phyloP scores from a whole-genome alignment of 768 basidiomycete genomes.

The Hygrophorus pudorinus region DNA sequence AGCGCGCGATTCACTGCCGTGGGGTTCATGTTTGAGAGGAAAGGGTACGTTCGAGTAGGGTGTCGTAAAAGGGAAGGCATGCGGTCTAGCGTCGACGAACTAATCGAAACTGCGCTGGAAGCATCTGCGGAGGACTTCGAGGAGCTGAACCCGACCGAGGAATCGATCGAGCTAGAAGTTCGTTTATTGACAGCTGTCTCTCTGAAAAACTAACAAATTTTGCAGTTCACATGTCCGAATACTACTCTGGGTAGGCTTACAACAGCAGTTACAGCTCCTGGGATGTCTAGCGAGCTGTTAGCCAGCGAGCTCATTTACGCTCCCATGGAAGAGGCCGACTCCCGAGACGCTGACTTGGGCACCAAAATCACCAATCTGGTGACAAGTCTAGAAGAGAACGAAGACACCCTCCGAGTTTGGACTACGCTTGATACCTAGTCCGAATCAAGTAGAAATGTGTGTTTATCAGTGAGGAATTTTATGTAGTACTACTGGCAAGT shows the following conservation, averaged over 20 bases:
- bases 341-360: constrained; percentile 26
- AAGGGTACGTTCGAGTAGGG: constrained; percentile 40
- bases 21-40: constrained; percentile 52
- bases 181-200: constrained; percentile 15
- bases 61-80: constrained; percentile 23
- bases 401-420: constrained; percentile 51
- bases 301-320: constrained; percentile 45
- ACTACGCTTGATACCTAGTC: constrained; percentile 31
- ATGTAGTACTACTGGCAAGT: no score
- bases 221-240: constrained; percentile 37
- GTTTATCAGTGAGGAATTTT: neutral
- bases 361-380: constrained; percentile 34
- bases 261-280: constrained; percentile 19
- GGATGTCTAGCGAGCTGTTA: constrained; percentile 22
- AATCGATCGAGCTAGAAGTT: constrained; percentile 2
- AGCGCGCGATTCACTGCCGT: constrained; percentile 58
- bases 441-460: neutral
- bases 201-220: constrained; percentile 1
- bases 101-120: constrained; percentile 31
- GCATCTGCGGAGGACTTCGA: constrained; percentile 39
- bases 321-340: constrained; percentile 32
- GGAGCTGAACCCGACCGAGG: constrained; percentile 19
- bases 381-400: constrained; percentile 43
- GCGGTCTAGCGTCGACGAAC: constrained; percentile 18
- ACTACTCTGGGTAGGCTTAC: constrained; percentile 29